Evolutionary conservation across 768 basidiomycete species (phyloP).

Genomic region (Leccinum fibrillosum): DNA sequence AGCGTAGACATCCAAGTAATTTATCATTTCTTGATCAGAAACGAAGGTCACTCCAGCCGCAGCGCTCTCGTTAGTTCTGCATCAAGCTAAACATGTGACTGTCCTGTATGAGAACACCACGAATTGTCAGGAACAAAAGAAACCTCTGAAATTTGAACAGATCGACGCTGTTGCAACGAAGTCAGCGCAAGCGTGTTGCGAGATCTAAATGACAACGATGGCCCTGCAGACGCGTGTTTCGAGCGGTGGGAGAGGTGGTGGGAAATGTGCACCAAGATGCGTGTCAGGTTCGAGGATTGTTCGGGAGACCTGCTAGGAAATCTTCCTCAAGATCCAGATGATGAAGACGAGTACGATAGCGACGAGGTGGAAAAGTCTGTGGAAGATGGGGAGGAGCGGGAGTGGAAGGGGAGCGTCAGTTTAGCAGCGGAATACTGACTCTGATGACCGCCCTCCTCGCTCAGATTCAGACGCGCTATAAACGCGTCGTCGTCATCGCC

Average conservation of each 20-base stretch:
- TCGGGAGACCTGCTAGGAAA: conserved; percentile 61
- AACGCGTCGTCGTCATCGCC: conserved; percentile 30
- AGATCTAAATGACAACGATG: conserved; percentile 52
- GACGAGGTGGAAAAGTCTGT: conserved; percentile 32
- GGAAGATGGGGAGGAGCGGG: conserved; percentile 31
- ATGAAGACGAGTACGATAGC: conserved; percentile 32
- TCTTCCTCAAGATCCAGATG: conserved; percentile 30
- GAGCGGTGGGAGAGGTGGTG: conserved; percentile 73
- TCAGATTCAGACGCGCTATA: conserved; percentile 51
- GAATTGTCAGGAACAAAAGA: no score
- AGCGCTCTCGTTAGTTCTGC: no score
- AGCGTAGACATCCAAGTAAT: not conserved
- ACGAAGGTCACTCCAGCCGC: conserved; percentile 37
- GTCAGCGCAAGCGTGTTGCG: conserved; percentile 47
- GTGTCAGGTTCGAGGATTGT: conserved; percentile 70
- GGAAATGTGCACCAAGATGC: conserved; percentile 45
- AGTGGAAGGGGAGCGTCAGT: conserved; percentile 23
- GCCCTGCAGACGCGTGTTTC: conserved; percentile 41
- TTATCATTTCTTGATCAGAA: conserved; percentile 1
- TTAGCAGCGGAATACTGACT: conserved; percentile 66
- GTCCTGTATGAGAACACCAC: no score
- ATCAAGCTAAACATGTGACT: no score
- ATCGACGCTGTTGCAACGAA: no score
- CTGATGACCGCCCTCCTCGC: conserved; percentile 54
- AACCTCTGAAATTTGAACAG: no score